Evolutionary conservation across 768 basidiomycete genomes (phyloP), one percentile per base, ranked within the genome.

Genomic region (Artomyces pyxidatus): DNA sequence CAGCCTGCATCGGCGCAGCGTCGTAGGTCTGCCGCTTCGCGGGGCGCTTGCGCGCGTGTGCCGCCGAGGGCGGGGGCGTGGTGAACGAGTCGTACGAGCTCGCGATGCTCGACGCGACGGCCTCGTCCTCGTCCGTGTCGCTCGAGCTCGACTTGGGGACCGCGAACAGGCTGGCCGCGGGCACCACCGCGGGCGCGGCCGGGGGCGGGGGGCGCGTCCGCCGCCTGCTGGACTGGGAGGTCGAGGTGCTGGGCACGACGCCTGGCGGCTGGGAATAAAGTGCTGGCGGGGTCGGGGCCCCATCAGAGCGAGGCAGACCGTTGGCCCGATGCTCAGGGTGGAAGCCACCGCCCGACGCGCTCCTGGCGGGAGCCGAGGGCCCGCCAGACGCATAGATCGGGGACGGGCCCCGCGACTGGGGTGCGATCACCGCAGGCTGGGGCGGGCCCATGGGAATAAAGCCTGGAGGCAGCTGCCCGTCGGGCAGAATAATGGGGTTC

Each of bases 81-180:
- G 50, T 32, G 32, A 57, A 30, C 3, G 53, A 51, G 43, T 57
- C 53, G 22, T 54, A 49, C 37, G 56, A 57, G 30, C 52, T 49
- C 22, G 53, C 49, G 21, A 55, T 26, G 42, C 56, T 54, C 25
- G 53, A 57, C 26, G 41, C 30, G 4, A 55, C 44, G 10, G 47
- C 45, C 7, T 45, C 44, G 21, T 49, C 52, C 26, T 55, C 53
- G 17, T 53, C 52, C 30, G 55, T 56, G 22, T 56, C 55, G 26
- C 22, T 19, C 8, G 48, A 45, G 37, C 53, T 48, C 19, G 38
- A 42, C 8, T 42, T 45, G 22, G 48, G 42, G n/a, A 26, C 48
- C n/a, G 52, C 45, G 53, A 54, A 49, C 25, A 57, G 47, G 47
- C 53, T 55, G 4, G 45, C 19, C 8, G 40, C 43, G 30, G 56